Percentiles rank a stretch among this genome's conserved stretches.
phyloP scores from a whole-genome alignment of 805 yeast species.

The Tetrapisispora pingtungensis region DNA sequence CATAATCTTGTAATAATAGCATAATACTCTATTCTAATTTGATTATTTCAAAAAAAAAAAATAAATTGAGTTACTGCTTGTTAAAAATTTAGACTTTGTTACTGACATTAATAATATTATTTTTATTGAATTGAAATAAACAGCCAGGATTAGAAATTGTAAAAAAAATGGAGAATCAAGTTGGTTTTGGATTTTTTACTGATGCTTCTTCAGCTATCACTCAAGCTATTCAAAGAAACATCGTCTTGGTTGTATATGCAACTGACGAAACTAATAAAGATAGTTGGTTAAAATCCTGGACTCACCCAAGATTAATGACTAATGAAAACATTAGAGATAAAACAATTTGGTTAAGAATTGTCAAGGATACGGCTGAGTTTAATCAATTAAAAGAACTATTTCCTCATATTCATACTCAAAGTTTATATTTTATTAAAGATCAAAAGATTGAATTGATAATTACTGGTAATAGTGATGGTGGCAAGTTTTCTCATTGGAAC shows the following conservation, averaged over 20 bases:
- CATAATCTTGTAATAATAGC: no score
- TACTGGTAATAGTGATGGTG: constrained; percentile 3
- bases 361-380: constrained; percentile 36
- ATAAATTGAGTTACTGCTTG: no score
- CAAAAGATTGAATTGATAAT: constrained; percentile 30
- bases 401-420: constrained; percentile 42
- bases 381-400: constrained; percentile 45
- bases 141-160: no score
- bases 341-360: constrained; percentile 34
- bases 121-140: no score
- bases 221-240: constrained; percentile 28
- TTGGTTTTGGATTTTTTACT: constrained; percentile 1
- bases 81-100: no score
- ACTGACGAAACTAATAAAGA: constrained; percentile 18
- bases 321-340: neutral
- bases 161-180: neutral
- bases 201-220: constrained; percentile 33
- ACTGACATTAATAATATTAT: no score
- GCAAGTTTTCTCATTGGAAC: constrained; percentile 5
- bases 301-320: constrained; percentile 6
- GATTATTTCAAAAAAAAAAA: no score
- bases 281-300: constrained; percentile 19
- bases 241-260: constrained; percentile 34
- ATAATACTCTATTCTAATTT: no score
- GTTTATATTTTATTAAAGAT: constrained; percentile 43